Base-by-base conservation (phyloP, 139 green algal genomes). In the Astrephomene gubernaculifera region DNA sequence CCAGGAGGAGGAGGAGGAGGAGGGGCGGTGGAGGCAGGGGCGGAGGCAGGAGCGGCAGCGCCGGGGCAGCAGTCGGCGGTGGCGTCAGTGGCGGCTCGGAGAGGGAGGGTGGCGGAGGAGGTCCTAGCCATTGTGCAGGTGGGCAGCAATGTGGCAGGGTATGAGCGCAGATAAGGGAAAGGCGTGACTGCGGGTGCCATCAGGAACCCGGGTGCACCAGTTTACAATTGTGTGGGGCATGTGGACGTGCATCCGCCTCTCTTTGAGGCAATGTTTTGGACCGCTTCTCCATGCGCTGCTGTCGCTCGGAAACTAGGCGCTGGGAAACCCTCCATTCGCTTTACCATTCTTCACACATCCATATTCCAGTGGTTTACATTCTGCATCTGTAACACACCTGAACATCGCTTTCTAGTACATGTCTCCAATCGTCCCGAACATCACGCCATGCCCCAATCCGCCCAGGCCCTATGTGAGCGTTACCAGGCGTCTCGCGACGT, bases 401-500 rank as follows among this genome's bases (percentile, higher is more conserved):
- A n/a, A n/a, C n/a, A n/a, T n/a, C n/a, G n/a, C n/a, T n/a, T n/a
- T n/a, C n/a, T n/a, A n/a, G n/a, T n/a, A n/a, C 39, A 22, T 35
- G 8, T 2, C 24, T 17, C 38, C 38, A 9, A 25, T 3, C 68
- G 8, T 38, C 21, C 68, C 39, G 6, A 9, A 1, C 25, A 17
- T 27, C 24, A 24, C 68, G 25, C 39, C 29, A 25, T 43, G 0
- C 68, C 12, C 71, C 31, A 31, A 8, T 45, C 19, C 31, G 0
- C 31, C 19, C 73, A 86, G 79, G 89, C 84, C 49, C 43, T 92
- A 0, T 79, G 39, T 5, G 90, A 90, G 33, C 85, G 90, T 38
- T 93, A 91, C 82, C 63, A 72, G 49, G 27, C 75, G 27, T 60
- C 87, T 38, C 63, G 85, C 44, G 90, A 93, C 82, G 53, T 53